Evolutionary conservation across 2,329 filamentous ascomycete species (phyloP), one percentile per base, ranked within the genome.

Genomic region (Chrysoporthe austroafricana): DNA sequence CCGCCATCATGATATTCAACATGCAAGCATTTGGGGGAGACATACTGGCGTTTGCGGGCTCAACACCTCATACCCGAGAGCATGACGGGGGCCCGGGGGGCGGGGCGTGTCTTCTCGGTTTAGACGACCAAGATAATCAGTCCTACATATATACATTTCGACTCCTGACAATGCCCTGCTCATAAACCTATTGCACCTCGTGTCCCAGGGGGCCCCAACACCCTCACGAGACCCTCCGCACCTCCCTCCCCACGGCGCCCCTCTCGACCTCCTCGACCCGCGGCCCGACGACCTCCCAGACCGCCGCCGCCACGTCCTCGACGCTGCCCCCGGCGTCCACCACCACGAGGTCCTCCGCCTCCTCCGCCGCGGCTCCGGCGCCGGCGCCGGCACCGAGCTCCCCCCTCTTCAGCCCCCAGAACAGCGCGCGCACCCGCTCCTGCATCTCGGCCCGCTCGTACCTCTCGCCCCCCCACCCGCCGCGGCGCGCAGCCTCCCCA

Each of bases 371-470:
- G 76, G 70, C 84, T 84, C 44, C 26, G 26, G 26, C 26, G 1
- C 26, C 26, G 26, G 26, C 26, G 2, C 26, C 26, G 26, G 2
- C 26, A 2, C 48, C 70, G 6, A 65, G 71, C 32, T 81, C 79
- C 1, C 83, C 83, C 79, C 81, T 79, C 70, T 81, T 82, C 68
- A 90, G 73, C 0, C 80, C 83, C 80, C 84, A 85, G 77, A 97
- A 97, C 62, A 96, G 77, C 70, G 89, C 86, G 26, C 92, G 82
- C 16, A 98, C 96, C 11, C 88, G 86, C 69, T 85, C 83, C 81
- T 99, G 96, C 88, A 97, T 92, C 74, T 90, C 88, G 69, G 86
- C 86, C 76, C 88, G 91, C 81, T 99, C 96, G 75, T 98, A 99
- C 70, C 92, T 85, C 83, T 99, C 96, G 21, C 85, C 86, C 1